A percentile compares a stretch with the other conserved stretches of the same genome.
These are phyloP conservation scores for Nemania serpens DNA, from an alignment of 2,329 filamentous ascomycete genomes.

Conservation along the genomic window DNA sequence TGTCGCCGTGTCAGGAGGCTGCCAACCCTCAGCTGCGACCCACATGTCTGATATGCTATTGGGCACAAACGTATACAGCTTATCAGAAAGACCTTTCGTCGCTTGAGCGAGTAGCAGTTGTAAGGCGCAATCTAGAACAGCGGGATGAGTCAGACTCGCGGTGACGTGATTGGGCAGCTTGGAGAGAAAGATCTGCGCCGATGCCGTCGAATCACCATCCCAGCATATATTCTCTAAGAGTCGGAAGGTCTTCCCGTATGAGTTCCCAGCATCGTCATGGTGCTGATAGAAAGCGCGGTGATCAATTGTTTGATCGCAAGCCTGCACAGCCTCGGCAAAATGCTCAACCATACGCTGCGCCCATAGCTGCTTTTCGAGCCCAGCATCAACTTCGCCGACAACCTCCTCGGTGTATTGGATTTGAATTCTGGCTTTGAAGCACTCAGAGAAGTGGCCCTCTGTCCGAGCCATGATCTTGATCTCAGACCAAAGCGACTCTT, in stretches of 20 bases:
- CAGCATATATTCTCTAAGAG: not conserved
- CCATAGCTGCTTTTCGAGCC: not conserved
- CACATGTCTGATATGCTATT: not conserved
- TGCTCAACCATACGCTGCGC: not conserved
- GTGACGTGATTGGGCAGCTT: not conserved
- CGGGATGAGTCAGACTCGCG: not conserved
- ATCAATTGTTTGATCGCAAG: not conserved
- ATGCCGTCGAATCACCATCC: not conserved
- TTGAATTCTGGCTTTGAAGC: not conserved
- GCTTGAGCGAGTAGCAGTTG: not conserved
- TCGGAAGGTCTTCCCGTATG: not conserved
- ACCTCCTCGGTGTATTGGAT: not conserved
- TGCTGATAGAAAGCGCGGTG: not conserved
- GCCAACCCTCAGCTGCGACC: constrained; percentile 1
- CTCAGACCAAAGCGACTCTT: constrained; percentile 26
- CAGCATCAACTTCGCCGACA: not conserved
- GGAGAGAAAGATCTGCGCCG: no score
- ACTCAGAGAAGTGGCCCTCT: not conserved
- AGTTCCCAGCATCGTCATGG: not conserved
- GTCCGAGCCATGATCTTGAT: constrained; percentile 26
- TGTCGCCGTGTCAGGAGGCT: no score
- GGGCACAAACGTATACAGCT: not conserved
- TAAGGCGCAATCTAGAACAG: not conserved
- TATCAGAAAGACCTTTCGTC: not conserved
- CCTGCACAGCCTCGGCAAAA: not conserved